Evolutionary conservation across 1,139 yeast genomes (phyloP).

Genomic region (Lodderomyces metapsilosis): DNA sequence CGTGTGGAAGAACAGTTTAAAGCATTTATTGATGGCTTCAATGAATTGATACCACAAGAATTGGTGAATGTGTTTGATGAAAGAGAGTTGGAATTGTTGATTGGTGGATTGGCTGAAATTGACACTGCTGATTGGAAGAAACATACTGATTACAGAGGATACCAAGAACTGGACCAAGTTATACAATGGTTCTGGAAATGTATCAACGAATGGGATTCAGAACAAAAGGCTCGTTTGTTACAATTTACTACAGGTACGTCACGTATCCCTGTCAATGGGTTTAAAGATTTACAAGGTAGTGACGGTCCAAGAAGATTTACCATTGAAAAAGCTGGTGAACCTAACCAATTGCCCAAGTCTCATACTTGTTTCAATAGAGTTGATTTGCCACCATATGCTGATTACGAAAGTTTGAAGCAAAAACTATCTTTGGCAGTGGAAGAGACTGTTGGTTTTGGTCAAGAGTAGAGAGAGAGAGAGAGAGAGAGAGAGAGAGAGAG

Average conservation of each 20-base stretch:
- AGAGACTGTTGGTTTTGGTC: conserved; percentile 95
- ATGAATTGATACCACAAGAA: conserved; percentile 96
- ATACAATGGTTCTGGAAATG: conserved; percentile 99
- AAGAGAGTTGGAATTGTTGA: conserved; percentile 90
- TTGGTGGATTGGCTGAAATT: conserved; percentile 97
- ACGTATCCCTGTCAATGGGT: conserved; percentile 97
- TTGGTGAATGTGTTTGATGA: conserved; percentile 95
- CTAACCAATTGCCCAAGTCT: conserved; percentile 90
- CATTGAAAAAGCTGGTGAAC: conserved; percentile 95
- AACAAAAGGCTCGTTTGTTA: conserved; percentile 89
- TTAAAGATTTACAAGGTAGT: conserved; percentile 96
- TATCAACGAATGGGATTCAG: conserved; percentile 91
- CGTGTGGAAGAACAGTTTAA: conserved; percentile 95
- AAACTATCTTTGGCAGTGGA: conserved; percentile 86
- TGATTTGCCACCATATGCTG: conserved; percentile 81
- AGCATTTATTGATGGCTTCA: conserved; percentile 95
- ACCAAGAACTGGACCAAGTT: conserved; percentile 93
- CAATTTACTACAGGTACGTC: conserved; percentile 99
- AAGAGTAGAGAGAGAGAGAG: conserved; percentile 52
- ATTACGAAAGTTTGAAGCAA: conserved; percentile 72
- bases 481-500: conserved; percentile 47
- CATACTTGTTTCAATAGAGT: conserved; percentile 96
- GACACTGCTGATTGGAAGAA: conserved; percentile 99
- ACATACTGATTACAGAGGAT: conserved; percentile 97
- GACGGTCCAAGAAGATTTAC: conserved; percentile 99